Percentiles rank a stretch among this genome's conserved stretches.
These are phyloP conservation scores for Citrus inodora DNA, from an alignment of 345 rosid species.

Conservation along the genomic window DNA sequence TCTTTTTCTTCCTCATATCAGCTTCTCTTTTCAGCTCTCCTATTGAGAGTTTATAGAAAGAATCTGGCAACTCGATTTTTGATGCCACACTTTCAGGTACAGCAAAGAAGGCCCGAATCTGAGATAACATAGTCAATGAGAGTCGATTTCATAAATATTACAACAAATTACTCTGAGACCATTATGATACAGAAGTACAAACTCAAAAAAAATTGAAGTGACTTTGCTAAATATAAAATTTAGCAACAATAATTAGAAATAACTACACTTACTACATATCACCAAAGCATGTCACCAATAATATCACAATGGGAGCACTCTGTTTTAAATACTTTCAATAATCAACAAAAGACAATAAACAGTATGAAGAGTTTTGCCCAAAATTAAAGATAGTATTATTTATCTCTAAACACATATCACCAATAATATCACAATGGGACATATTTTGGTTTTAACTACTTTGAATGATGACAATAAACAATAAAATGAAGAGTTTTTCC, in stretches of 20 bases:
- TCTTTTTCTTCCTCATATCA: conserved; percentile 76
- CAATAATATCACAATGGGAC: neutral
- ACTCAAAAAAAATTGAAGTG: neutral
- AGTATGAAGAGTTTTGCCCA: neutral
- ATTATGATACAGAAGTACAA: neutral
- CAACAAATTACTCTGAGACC: neutral
- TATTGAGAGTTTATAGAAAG: conserved; percentile 77
- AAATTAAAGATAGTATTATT: neutral
- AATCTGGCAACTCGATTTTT: conserved; percentile 83
- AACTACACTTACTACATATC: neutral
- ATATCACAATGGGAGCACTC: neutral
- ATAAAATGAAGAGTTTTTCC: neutral
- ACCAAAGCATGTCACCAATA: neutral
- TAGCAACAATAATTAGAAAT: neutral
- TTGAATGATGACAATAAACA: neutral
- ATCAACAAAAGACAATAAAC: neutral
- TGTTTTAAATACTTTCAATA: neutral
- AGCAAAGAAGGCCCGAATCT: conserved; percentile 81
- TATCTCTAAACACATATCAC: neutral
- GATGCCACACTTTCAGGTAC: conserved; percentile 83
- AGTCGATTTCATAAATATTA: neutral
- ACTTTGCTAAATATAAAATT: neutral
- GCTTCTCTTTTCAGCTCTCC: conserved; percentile 82
- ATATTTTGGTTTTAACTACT: neutral
- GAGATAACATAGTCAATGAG: neutral